A percentile compares a stretch with the other conserved stretches of the same genome.
phyloP scores from a whole-genome alignment of 176 grass and related monocot species.

The Bothriochloa decipiens region DNA sequence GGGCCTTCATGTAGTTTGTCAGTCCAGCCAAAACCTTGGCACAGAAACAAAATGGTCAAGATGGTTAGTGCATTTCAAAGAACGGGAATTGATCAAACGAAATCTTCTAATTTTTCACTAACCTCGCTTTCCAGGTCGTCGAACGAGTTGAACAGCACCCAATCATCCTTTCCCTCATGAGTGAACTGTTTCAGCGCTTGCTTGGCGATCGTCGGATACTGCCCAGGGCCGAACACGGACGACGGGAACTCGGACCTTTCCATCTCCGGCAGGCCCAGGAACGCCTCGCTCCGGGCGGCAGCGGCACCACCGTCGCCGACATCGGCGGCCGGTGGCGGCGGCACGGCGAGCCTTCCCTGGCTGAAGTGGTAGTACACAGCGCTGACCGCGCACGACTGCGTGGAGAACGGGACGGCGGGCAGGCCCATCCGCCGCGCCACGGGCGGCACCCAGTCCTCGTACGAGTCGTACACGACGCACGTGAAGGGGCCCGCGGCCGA shows the following conservation, averaged over 20 bases:
- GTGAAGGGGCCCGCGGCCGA: conserved; percentile 44
- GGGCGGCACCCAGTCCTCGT: conserved; percentile 42
- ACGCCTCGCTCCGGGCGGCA: background rate
- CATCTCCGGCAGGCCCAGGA: conserved; percentile 57
- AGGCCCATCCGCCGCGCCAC: conserved; percentile 28
- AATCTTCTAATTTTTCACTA: background rate
- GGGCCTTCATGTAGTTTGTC: conserved; percentile 38
- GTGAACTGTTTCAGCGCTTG: conserved; percentile 56
- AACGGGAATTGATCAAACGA: background rate
- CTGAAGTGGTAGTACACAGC: conserved; percentile 60
- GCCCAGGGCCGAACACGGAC: conserved; percentile 30
- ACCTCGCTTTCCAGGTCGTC: conserved; percentile 70
- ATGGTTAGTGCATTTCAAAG: background rate
- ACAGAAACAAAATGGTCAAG: too few relatives aligned
- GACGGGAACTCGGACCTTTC: conserved; percentile 67
- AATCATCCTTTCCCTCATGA: conserved; percentile 35
- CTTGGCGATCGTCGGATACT: conserved; percentile 36
- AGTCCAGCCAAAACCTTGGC: conserved; percentile 46
- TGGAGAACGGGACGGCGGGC: conserved; percentile 49
- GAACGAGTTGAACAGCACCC: conserved; percentile 79
- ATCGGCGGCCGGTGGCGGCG: background rate
- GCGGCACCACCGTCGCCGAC: background rate
- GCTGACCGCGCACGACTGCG: conserved; percentile 66
- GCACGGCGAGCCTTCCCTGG: conserved; percentile 39
- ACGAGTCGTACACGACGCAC: conserved; percentile 64